Base-by-base conservation (phyloP, 2,329 filamentous ascomycete genomes). In the Sarocladium oryzae region DNA sequence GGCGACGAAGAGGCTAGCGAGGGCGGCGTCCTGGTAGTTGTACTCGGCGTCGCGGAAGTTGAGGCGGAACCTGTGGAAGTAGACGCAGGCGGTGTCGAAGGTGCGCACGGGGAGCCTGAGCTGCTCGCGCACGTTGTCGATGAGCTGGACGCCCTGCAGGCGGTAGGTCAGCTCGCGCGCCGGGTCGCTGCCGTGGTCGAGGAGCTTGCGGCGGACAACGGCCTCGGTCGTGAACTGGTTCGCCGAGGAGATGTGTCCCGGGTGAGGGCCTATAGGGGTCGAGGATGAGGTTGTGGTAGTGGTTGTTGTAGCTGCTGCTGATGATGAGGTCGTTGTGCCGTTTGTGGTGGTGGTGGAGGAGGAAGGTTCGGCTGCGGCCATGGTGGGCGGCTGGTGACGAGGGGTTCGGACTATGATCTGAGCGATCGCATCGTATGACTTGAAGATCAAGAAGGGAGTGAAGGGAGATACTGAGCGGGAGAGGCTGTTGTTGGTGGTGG, bases 61-160 rank as follows among this genome's bases (percentile, higher is more conserved):
- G 50, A 97, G 78, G 28, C 92, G 85, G 66, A 96, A 96, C 59
- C 90, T 90, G 74, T 97, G 92, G 64, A 91, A 99, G 66, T 96
- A 96, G 15, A 88, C 84, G 56, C 86, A 89, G 1, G 93, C 93
- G 0, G 92, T 95, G 59, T 92, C 88, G 67, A 89, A 96, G 0
- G 93, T 97, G 54, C 88, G 86, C 21, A 96, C 84, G 2, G 93
- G 93, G 86, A 99, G 71, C 58, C 88, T 85, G 49, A 99, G 74
- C 20, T 81, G 80, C 60, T 85, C 82, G 45, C 92, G 81, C 37
- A 95, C 86, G 55, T 84, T 87, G 62, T 96, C 89, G 55, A 99
- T 92, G 76, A 92, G 86, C 53, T 89, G 81, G 9, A 96, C 85
- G 16, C 92, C 93, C 61, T 93, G 89, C 40, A 97, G 71, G 50